Evolutionary conservation across 495 filamentous ascomycete genomes (phyloP), one percentile per base, ranked within the genome.

Genomic region (Penicillium alfredii): DNA sequence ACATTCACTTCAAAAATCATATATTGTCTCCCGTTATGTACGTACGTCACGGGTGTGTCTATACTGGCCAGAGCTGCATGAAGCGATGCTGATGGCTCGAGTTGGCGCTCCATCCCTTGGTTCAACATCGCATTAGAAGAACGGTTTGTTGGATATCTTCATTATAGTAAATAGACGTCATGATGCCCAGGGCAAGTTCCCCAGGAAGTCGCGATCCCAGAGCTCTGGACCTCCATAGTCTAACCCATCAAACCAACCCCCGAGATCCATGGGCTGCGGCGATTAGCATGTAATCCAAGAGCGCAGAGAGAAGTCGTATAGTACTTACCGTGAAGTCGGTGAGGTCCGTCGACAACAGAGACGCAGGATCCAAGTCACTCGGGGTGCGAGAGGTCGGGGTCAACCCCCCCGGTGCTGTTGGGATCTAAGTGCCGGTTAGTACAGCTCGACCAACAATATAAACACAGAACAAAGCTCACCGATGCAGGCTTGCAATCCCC

Each of bases 161-260:
- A 5, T 25, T 5, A 8, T 25, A 25, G 11, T 25, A 25, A 25
- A 25, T 25, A n/a, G 5, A n/a, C 23, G 23, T 35, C 13, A 38
- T 45, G 28, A 19, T 8, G 40, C 22, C 2, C 23, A 9, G 2
- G 49, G 53, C 9, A 56, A 22, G 17, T 32, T 45, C 4, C 11
- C 29, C 30, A 64, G 53, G 9, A 66, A 46, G 7, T 58, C 44
- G 1, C 39, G 43, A 39, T 66, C 53, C 60, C 60, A 66, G 1
- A 58, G 22, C 20, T 56, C 60, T 3, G 49, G 46, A 7, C 49
- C 41, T 3, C 46, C 46, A 12, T 55, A 42, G 33, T 67, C 56
- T 0, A 51, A 27, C 3, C 45, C 32, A 17, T 63, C 63, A 24
- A 64, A 58, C 45, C 63, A 52, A 15, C 47, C 58, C 6, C 56